Evolutionary conservation across 805 yeast genomes (phyloP).

Genomic region (Priceomyces melissophilus): DNA sequence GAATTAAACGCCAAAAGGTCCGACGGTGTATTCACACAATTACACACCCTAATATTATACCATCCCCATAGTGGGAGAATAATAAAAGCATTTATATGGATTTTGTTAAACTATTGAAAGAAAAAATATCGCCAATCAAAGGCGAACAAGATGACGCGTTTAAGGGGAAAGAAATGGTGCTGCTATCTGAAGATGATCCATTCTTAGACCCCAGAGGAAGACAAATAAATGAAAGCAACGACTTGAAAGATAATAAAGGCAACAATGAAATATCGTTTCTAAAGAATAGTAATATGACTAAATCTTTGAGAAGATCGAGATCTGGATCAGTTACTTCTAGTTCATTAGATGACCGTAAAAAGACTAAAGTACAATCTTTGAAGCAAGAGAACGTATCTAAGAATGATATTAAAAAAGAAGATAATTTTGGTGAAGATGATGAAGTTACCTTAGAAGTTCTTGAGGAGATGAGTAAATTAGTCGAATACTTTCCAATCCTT

Average conservation of each 20-base stretch:
- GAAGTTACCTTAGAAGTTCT: conserved; percentile 51
- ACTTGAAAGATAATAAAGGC: neutral
- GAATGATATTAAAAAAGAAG: conserved; percentile 2
- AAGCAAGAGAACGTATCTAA: neutral
- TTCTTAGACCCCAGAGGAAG: conserved; percentile 18
- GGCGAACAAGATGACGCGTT: conserved; percentile 8
- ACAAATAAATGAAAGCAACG: neutral
- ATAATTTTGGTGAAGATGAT: conserved; percentile 32
- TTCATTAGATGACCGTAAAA: neutral
- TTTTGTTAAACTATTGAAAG: conserved; percentile 19
- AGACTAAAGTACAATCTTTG: neutral
- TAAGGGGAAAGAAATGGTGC: conserved; percentile 7
- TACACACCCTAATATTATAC: too few relatives aligned
- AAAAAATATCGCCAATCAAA: conserved; percentile 20
- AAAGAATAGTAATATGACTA: conserved; percentile 16
- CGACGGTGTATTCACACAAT: too few relatives aligned
- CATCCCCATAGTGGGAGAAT: too few relatives aligned
- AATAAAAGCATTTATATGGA: conserved; percentile 2
- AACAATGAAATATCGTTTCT: conserved; percentile 9
- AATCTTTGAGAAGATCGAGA: conserved; percentile 4
- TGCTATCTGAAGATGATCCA: conserved; percentile 24
- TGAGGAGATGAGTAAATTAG: conserved; percentile 56
- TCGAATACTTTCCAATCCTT: conserved; percentile 52
- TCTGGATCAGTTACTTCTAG: neutral
- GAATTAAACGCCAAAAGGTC: too few relatives aligned